These are phyloP conservation scores for Gossypium davidsonii DNA, from an alignment of 441 rosid genomes.

Conservation along the genomic window DNA sequence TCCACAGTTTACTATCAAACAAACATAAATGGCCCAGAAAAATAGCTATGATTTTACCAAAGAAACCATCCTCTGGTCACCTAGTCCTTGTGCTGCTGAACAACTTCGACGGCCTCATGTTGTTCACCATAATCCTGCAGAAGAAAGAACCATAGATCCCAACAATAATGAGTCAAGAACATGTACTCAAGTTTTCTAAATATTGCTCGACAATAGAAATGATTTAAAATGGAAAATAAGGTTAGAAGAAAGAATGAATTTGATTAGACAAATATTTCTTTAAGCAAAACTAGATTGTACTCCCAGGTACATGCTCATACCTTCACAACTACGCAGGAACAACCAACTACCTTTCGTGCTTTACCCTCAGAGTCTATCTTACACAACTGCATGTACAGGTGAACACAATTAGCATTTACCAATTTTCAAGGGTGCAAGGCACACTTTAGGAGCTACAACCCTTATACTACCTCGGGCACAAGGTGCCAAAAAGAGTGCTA, in stretches of 20 bases:
- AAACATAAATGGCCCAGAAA: neutral
- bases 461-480: too few relatives aligned
- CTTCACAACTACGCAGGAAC: neutral
- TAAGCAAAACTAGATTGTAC: neutral
- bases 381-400: neutral
- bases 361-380: neutral
- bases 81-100: conserved; percentile 12
- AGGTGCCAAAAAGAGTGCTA: too few relatives aligned
- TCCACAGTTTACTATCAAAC: neutral
- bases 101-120: conserved; percentile 3
- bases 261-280: neutral
- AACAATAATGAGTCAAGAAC: neutral
- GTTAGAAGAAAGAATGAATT: neutral
- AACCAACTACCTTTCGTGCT: neutral
- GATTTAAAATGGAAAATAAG: neutral
- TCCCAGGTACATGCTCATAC: neutral
- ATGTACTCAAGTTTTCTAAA: neutral
- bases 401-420: too few relatives aligned
- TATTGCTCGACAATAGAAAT: neutral
- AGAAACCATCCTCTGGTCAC: neutral
- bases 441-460: too few relatives aligned
- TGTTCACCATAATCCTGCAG: conserved; percentile 17
- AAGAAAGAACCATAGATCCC: neutral
- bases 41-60: neutral
- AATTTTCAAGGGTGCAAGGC: too few relatives aligned